Base-by-base conservation (phyloP, 306 rosid species). In the Quillaja saponaria region DNA sequence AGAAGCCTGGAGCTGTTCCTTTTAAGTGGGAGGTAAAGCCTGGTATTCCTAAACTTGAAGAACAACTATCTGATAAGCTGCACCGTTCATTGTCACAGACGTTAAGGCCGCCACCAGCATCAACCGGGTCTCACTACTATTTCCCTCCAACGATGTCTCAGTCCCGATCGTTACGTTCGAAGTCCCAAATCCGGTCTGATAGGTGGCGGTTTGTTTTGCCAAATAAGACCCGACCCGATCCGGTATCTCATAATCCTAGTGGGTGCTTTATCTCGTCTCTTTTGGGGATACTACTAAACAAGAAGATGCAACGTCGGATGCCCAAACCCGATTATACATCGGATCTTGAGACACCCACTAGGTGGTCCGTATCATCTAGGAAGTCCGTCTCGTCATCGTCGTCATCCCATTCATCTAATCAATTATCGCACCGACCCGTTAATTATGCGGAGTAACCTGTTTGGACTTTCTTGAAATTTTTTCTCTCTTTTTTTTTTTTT, bases 21-120 rank as follows among this genome's bases (percentile, higher is more conserved):
- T 92, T 92, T 77, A 81, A 89, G 48, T 92, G 99, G 99, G 99
- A 92, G 78, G 66, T 89, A 16, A 87, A 85, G 51, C 99, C 99
- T 1, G 99, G 99, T 38, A 85, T 83, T 39, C 99, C 99, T 49
- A 81, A 64, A 52, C 13, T 35, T 37, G 82, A 69, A 16, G 60
- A 48, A 13, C 73, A 72, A 13, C 80, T 49, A 13, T 64, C 44
- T 28, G 62, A 55, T 16, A 80, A 65, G 13, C 81, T 35, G 4
- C 63, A 17, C 21, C 49, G 37, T 1, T 63, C 74, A 16, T 31
- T 52, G 20, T 65, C 82, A 6, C 68, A 6, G 0, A 83, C 73
- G 77, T 78, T 89, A 15, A 72, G 47, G 21, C 95, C 95, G 0
- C 97, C 97, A 0, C 86, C 86, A 0, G 42, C 97, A 0, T 85